Evolutionary conservation across 768 basidiomycete species (phyloP), one percentile per base, ranked within the genome.

Genomic region (Pleurotus giganteus): DNA sequence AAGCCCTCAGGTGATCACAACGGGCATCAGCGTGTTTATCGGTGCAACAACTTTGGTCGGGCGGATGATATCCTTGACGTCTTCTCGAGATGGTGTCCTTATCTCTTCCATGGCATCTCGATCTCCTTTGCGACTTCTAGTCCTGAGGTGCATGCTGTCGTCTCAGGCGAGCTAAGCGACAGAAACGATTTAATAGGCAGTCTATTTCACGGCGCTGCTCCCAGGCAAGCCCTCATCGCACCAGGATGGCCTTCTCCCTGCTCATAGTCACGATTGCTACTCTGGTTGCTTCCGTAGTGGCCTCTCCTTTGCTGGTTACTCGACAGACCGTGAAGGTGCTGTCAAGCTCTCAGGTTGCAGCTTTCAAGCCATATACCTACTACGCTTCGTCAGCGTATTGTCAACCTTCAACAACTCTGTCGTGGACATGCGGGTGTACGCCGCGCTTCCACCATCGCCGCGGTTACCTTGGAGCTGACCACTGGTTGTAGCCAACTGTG

Each of bases 301-400:
- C 44, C 45, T 11, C 54, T 9, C 54, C 46, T 19, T 34, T 50
- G 9, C 2, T 39, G 7, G 15, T 49, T 12, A 36, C 58, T 8
- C 65, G 71, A 27, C 71, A 71, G 56, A 59, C 64, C 29, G 74
- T 78, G 58, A 72, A 69, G 1, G 39, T 74, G 4, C 64, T 82
- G 37, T 63, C 70, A 9, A 58, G 68, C 4, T 13, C 71, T 0
- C 75, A 80, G 59, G 74, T 84, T n/a, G 58, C 68, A 6, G 26
- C 61, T 9, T 83, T 72, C 63, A 75, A 65, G 34, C 72, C 81
- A 1, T 85, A 74, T 62, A 71, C 80, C 0, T 66, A 65, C 13
- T 59, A 45, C 50, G 58, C 58, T 4, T 39, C 34, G 9, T 41
- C 49, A 2, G 50, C 54, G 6, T 59, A 59, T n/a, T 59, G 58